Evolutionary conservation across 192 early-diverging fungal species (phyloP), one percentile per base, ranked within the genome.

Genomic region (Coemansia sp.): DNA sequence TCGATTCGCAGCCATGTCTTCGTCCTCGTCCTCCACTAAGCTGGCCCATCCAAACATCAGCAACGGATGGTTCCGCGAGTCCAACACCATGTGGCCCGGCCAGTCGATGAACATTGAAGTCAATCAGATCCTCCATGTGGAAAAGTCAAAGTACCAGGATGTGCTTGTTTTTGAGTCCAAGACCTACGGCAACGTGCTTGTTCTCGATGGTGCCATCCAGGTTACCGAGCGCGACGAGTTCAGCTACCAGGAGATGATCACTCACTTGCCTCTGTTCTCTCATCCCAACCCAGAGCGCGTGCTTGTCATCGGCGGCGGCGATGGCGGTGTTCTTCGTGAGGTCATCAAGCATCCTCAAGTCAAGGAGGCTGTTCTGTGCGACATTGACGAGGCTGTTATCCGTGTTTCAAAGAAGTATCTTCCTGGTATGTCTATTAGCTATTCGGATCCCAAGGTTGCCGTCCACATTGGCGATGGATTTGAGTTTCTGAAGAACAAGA

Each of bases 241-340:
- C 78, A 88, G 95, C 84, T 98, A 98, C 87, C 98, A 99, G 84
- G 98, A 99, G 85, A 99, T 98, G 96, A 99, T 99, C 85, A 92
- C 96, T 57, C 96, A 99, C 70, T 82, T 96, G 37, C 92, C 98
- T 19, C 83, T 99, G 78, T 96, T 92, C 75, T 84, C 92, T 55
- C 98, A 99, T 84, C 92, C 96, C 60, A 87, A 95, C 87, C 98
- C 98, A 59, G 89, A 91, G 79, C 91, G 95, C 83, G 93, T 97
- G 45, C 88, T 99, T 65, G 98, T 99, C 59, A 96, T 99, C 85
- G 98, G 98, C 66, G 98, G 98, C 68, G 98, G 98, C 66, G 98
- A 99, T 80, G 98, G 98, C 74, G 98, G 98, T 69, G 98, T 99
- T 40, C 88, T 99, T 47, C 94, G 98, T 74, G 98, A 99, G 77